Base-by-base conservation (phyloP, 345 rosid species). In the Punica granatum region DNA sequence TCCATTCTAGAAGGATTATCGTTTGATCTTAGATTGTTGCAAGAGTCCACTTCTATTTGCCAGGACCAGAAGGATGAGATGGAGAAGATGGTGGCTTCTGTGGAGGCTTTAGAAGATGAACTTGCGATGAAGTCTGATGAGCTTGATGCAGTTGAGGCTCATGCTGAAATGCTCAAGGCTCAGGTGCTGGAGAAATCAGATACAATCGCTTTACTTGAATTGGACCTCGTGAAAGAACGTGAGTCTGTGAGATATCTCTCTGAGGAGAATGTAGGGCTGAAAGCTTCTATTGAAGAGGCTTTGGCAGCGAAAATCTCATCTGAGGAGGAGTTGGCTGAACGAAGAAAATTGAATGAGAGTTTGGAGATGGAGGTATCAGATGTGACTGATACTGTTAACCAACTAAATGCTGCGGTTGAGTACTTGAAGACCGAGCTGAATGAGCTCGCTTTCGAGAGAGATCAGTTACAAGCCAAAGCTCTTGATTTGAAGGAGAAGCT, bases 11-110 rank as follows among this genome's bases (percentile, higher is more conserved):
- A 84, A 62, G 99, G 97, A 66, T 72, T 94, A 70, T 80, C 76
- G 73, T 94, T 94, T 82, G 96, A 94, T 78, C 78, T 90, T 63
- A 86, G 95, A 77, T 77, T 89, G 69, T 72, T 93, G 74, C 99
- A 93, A 73, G 99, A 90, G 70, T 89, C 99, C 72, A 91, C 95
- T 66, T 90, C 97, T 62, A 85, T 72, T 68, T 77, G 82, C 21
- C 86, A 75, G 69, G 99, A 94, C 74, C 85, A 82, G 74, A 88
- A 88, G 75, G 97, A 90, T 79, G 87, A 86, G 78, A 78, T 90
- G 61, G 84, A 83, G 70, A 91, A 85, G 75, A 76, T 90, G 78
- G 74, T 74, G 74, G 81, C 81, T 73, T 76, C 80, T 48, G 62
- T 87, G 72, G 88, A 85, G 85, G 83, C 82, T 48, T 78, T 87